Percentiles rank a stretch among this genome's conserved stretches.
Evolutionary conservation across 768 basidiomycete genomes (phyloP).

Genomic region (Trametes elegans): DNA sequence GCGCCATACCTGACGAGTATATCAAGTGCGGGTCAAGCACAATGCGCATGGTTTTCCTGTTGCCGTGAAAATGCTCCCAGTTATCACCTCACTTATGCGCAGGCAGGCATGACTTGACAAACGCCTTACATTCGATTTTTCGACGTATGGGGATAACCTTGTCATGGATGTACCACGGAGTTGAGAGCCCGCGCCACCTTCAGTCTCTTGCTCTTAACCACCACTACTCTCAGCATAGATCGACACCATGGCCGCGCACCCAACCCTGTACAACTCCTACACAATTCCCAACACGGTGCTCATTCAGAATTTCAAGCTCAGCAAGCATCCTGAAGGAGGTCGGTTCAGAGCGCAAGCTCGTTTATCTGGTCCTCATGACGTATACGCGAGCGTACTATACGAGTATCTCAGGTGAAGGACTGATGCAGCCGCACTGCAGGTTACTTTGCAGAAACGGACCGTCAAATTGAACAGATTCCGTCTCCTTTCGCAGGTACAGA

Average conservation of each 20-base stretch:
- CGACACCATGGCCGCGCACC: not conserved
- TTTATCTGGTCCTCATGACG: too few relatives aligned
- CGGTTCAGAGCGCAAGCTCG: not conserved
- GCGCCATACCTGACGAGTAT: too few relatives aligned
- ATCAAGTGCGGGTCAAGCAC: too few relatives aligned
- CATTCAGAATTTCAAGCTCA: constrained; percentile 28
- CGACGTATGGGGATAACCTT: too few relatives aligned
- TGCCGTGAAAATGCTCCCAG: too few relatives aligned
- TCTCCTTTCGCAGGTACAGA: constrained; percentile 35
- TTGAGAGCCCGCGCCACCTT: too few relatives aligned
- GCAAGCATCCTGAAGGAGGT: constrained; percentile 32
- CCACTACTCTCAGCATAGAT: not conserved
- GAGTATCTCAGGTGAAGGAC: not conserved
- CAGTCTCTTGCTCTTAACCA: too few relatives aligned
- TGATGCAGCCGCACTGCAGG: constrained; percentile 22
- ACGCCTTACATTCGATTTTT: too few relatives aligned
- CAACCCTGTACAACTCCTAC: constrained; percentile 20
- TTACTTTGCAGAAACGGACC: constrained; percentile 37
- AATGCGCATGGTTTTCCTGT: too few relatives aligned
- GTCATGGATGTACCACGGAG: too few relatives aligned
- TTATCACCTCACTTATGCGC: too few relatives aligned
- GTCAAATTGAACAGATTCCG: constrained; percentile 28
- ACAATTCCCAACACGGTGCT: constrained; percentile 29
- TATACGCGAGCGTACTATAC: not conserved
- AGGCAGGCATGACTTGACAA: too few relatives aligned